Base-by-base conservation (phyloP, 208 protist species). In the Trypanosoma platydactyli region DNA sequence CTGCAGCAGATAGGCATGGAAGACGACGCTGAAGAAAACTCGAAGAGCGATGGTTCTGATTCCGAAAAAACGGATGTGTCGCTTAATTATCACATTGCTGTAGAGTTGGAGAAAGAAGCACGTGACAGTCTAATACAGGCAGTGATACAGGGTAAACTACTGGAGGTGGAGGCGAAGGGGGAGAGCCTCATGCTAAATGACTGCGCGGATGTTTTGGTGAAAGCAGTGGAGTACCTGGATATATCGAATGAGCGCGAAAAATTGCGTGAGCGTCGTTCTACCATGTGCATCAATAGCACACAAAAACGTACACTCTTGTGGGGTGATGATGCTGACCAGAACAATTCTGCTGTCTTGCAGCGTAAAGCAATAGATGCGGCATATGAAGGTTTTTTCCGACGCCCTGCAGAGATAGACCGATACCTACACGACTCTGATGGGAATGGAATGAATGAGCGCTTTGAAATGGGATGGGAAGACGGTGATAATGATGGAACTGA, bases 191-290 rank as follows among this genome's bases (percentile, higher is more conserved):
- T 20, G 49, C 50, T 66, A 12, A 48, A 66, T 25, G 52, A 85
- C 52, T 74, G 73, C 42, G 46, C 48, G 9, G 27, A 65, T n/a
- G 59, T 89, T 16, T 63, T 93, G 20, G 46, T 64, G 18, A 65
- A 64, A 16, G 79, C 68, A 33, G 65, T 81, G 15, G 84, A 91
- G 59, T 94, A 91, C 44, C 49, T 94, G 56, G 88, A 91, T 60
- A 88, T 91, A 30, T 91, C 88, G 12, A 91, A 89, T 51, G 84
- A 89, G 27, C 84, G 84, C 6, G 88, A 94, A 53, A 84, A 88
- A 64, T 57, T 94, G 35, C 73, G 77, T n/a, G 29, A 59, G 42
- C 84, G 84, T 57, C 82, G 81, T 18, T 71, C 68, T 12, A 70
- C 53, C 12, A 18, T 81, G 59, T 63, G 74, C 64, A 25, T 44